Percentiles rank a stretch among this genome's conserved stretches.
Conservation (phyloP, 306 rosid species). For the Clitoria ternatea region DNA sequence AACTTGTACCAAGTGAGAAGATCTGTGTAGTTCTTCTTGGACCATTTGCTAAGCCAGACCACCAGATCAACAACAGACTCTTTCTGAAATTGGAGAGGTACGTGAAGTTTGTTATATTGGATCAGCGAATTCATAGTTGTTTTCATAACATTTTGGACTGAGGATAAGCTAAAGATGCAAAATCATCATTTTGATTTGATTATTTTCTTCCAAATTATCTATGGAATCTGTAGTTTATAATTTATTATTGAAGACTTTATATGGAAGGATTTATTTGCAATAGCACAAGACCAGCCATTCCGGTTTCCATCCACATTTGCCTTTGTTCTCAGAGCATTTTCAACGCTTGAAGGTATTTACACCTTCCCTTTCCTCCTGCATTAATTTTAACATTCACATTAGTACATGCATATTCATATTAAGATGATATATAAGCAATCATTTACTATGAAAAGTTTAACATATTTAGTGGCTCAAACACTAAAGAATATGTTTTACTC, state of each 20-base stretch:
- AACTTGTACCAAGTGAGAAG: conserved; percentile 58
- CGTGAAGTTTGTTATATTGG: neutral
- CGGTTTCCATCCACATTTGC: conserved; percentile 86
- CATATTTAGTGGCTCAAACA: too few species aligned
- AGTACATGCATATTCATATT: neutral
- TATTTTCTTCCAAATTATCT: neutral
- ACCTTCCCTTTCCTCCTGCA: conserved; percentile 6
- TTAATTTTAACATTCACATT: neutral
- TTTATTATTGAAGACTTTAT: neutral
- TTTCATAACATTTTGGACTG: neutral
- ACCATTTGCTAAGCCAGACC: conserved; percentile 56
- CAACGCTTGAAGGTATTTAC: conserved; percentile 77
- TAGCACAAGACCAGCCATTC: conserved; percentile 84
- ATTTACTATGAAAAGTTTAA: too few species aligned
- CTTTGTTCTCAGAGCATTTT: conserved; percentile 79
- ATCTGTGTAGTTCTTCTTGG: conserved; percentile 77
- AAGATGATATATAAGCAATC: too few species aligned
- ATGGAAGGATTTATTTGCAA: conserved; percentile 76
- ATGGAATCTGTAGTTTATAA: neutral
- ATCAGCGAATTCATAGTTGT: neutral
- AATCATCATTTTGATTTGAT: neutral
- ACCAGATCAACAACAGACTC: conserved; percentile 66
- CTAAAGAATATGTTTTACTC: too few species aligned
- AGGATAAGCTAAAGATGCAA: neutral
- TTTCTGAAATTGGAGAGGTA: conserved; percentile 86